Evolutionary conservation across 2,329 filamentous ascomycete genomes (phyloP).

Genomic region (Magnaporthiopsis rhizophila): DNA sequence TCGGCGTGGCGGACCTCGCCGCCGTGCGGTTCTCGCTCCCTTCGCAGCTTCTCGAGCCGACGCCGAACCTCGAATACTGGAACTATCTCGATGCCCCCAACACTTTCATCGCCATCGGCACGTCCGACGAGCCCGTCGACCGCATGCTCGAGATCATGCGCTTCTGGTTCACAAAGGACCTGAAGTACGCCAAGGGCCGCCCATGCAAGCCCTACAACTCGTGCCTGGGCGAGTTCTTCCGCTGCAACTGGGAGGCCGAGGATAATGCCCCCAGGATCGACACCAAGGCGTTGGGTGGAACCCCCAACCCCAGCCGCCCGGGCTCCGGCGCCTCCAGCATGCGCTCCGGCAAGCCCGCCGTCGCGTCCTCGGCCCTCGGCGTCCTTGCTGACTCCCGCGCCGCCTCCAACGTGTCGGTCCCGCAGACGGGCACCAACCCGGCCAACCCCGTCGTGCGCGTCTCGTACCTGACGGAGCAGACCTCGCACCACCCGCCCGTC

Average conservation of each 20-base stretch:
- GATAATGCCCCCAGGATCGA: slow-evolving; percentile 63
- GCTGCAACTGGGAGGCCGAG: slow-evolving; percentile 94
- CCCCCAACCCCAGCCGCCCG: slow-evolving; percentile 23
- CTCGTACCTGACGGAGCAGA: slow-evolving; percentile 95
- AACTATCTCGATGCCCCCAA: slow-evolving; percentile 94
- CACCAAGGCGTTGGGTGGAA: slow-evolving; percentile 31
- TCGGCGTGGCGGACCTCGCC: slow-evolving; percentile 92
- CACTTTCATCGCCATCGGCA: slow-evolving; percentile 75
- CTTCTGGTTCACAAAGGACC: slow-evolving; percentile 98
- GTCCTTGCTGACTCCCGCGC: slow-evolving; percentile 29
- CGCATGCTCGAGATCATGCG: slow-evolving; percentile 91
- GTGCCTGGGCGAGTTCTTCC: slow-evolving; percentile 91
- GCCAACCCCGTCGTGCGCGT: slow-evolving; percentile 57
- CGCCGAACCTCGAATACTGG: slow-evolving; percentile 98
- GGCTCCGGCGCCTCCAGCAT: slow-evolving; percentile 39
- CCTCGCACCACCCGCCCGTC: slow-evolving; percentile 93
- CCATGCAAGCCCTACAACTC: slow-evolving; percentile 99
- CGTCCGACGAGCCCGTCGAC: slow-evolving; percentile 82
- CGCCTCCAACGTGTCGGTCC: slow-evolving; percentile 43
- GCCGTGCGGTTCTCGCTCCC: slow-evolving; percentile 93
- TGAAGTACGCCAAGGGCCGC: slow-evolving; percentile 98
- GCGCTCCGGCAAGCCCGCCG: slow-evolving; percentile 29
- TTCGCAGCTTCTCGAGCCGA: slow-evolving; percentile 90
- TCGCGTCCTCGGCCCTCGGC: slow-evolving; percentile 5
- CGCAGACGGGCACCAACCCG: slow-evolving; percentile 35